Percentiles rank a stretch among this genome's conserved stretches.
Evolutionary conservation across 2,329 filamentous ascomycete genomes (phyloP).

Genomic region (Tolypocladium cylindrosporum): DNA sequence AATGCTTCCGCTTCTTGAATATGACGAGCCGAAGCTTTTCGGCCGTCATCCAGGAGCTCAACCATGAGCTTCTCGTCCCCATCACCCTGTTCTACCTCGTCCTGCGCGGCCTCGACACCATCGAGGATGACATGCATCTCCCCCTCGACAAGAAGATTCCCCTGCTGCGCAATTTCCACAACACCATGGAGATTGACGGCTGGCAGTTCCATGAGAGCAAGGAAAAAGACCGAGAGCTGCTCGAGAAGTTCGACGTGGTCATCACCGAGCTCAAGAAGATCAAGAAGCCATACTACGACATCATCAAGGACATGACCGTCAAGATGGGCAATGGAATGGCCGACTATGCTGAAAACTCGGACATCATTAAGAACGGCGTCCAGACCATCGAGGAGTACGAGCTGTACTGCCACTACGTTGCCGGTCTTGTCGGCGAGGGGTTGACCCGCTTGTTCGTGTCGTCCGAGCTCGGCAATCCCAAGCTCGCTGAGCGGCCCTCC

Average conservation of each 20-base stretch:
- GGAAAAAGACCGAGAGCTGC: constrained; percentile 87
- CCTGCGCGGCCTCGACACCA: constrained; percentile 88
- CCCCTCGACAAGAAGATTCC: constrained; percentile 74
- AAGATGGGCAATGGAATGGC: constrained; percentile 99
- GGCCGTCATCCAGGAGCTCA: constrained; percentile 88
- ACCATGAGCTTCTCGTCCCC: constrained; percentile 85
- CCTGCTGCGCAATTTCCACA: constrained; percentile 71
- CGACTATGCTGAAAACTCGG: constrained; percentile 79
- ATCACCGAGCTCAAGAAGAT: constrained; percentile 79
- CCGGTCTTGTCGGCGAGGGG: constrained; percentile 95
- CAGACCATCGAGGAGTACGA: constrained; percentile 84
- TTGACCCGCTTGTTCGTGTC: constrained; percentile 84
- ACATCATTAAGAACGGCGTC: constrained; percentile 70
- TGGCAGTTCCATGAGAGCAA: constrained; percentile 87
- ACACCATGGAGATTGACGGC: constrained; percentile 68
- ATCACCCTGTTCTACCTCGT: constrained; percentile 88
- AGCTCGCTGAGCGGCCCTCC: constrained; percentile 65
- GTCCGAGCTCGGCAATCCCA: constrained; percentile 76
- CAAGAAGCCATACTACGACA: constrained; percentile 71
- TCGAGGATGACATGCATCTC: constrained; percentile 97
- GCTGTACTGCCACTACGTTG: constrained; percentile 95
- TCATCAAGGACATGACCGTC: constrained; percentile 85
- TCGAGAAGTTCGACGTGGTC: constrained; percentile 86
- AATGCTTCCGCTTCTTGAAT: constrained; percentile 81
- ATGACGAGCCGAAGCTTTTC: constrained; percentile 88